Percentiles rank a stretch among this genome's conserved stretches.
Conservation (phyloP, 345 rosid genomes). For the Brassica incana region DNA sequence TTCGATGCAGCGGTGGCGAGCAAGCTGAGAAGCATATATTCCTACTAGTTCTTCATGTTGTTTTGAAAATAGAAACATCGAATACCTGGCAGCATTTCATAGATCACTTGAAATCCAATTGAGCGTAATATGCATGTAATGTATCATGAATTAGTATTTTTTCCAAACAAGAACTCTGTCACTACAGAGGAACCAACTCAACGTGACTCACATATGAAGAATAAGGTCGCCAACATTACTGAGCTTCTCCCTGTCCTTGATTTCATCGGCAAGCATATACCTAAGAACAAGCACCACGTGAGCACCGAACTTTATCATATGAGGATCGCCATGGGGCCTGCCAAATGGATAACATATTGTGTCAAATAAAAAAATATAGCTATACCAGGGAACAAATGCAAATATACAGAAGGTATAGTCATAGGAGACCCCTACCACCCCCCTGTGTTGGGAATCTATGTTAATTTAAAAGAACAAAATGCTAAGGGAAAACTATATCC, state of each 20-base stretch:
- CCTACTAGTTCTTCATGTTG: constrained; percentile 96
- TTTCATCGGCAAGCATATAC: constrained; percentile 66
- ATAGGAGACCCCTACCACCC: constrained; percentile 16
- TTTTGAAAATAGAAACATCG: constrained; percentile 90
- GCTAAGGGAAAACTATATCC: background rate
- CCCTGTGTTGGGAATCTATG: background rate
- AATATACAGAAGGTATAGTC: background rate
- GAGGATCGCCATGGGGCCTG: constrained; percentile 98
- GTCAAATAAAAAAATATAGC: constrained; percentile 25
- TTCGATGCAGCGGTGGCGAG: constrained; percentile 84
- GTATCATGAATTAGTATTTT: background rate
- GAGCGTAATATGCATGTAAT: constrained; percentile 15
- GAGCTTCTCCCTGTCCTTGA: constrained; percentile 79
- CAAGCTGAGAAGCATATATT: constrained; percentile 97
- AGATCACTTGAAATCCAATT: constrained; percentile 29
- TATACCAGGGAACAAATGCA: background rate
- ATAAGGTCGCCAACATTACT: constrained; percentile 89
- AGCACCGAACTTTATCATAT: constrained; percentile 94
- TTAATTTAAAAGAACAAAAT: too few species aligned
- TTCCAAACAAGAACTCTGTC: constrained; percentile 12
- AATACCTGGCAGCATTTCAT: constrained; percentile 65
- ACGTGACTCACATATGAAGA: constrained; percentile 71
- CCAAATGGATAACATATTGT: constrained; percentile 27
- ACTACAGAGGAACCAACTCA: constrained; percentile 4
- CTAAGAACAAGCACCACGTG: constrained; percentile 94